Base-by-base conservation (phyloP, 75 land plant genomes). In the Pinus taeda region DNA sequence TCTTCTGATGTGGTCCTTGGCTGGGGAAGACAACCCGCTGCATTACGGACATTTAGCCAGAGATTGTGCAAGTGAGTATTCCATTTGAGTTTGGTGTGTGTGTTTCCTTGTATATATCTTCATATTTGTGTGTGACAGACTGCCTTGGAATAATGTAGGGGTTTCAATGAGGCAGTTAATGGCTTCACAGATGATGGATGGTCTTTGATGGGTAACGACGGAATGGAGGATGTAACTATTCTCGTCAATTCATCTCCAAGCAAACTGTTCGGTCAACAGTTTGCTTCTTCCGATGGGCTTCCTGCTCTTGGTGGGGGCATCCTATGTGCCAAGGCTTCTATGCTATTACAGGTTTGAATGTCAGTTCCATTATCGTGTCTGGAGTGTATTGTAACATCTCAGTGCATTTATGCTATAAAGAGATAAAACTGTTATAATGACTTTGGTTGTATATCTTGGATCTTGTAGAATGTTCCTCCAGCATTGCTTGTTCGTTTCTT, bases 91-190 rank as follows among this genome's bases (percentile, higher is more conserved):
- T 61, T 80, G 65, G 58, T 65, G 57, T 45, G 57, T 58, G 42
- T 42, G n/a, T 58, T 49, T 29, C 42, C 21, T 17, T 24, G 57
- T 20, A 7, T 42, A n/a, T n/a, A 17, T 53, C 21, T 42, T 74
- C 66, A 15, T 17, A 39, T 39, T 24, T 57, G 66, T 15, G 58
- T 39, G 29, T 74, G 49, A 15, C 26, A 15, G 18, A 26, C 15
- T 49, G 45, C 39, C 15, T 79, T 57, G 57, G 45, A 71, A 33
- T 33, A 71, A 9, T 39, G 42, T 63, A 97, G 99, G 85, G 99
- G 99, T 3, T 97, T 97, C 76, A 97, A 97, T 87, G 96, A 97
- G 82, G 99, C 99, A 37, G 87, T 97, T 4, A 97, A 95, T 90
- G 98, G 98, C 12, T 95, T 97, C 79, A 63, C 82, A 26, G 99